phyloP scores from a whole-genome alignment of 768 basidiomycete genomes.

The Suillus brevipes region DNA sequence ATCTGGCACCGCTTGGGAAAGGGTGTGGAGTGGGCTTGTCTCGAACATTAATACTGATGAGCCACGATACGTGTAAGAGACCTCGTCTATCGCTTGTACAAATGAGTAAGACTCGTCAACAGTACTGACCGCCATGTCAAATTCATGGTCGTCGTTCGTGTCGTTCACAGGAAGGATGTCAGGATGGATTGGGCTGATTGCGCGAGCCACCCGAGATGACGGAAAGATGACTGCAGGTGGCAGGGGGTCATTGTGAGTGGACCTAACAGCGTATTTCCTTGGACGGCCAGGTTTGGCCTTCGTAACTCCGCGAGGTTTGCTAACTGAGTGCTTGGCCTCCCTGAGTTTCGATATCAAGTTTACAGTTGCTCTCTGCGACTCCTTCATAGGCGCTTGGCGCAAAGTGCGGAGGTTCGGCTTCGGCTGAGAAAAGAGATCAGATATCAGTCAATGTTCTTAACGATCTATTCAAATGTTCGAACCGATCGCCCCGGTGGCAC shows the following conservation, averaged over 20 bases:
- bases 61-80: slow-evolving; percentile 29
- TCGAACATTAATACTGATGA: slow-evolving; percentile 29
- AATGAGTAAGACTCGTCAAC: slow-evolving; percentile 30
- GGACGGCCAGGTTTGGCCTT: slow-evolving; percentile 34
- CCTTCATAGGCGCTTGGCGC: slow-evolving; percentile 27
- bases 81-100: slow-evolving; percentile 29
- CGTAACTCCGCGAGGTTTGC: slow-evolving; percentile 29
- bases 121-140: slow-evolving; percentile 22
- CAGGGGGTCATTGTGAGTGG: slow-evolving; percentile 8
- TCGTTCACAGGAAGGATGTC: slow-evolving; percentile 2
- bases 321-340: background rate
- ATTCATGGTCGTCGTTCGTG: slow-evolving; percentile 12
- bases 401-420: slow-evolving; percentile 35
- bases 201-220: slow-evolving; percentile 17
- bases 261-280: slow-evolving; percentile 18
- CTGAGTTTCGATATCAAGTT: slow-evolving; percentile 3
- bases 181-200: slow-evolving; percentile 30
- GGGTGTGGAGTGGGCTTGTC: slow-evolving; percentile 2
- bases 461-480: slow-evolving; percentile 7
- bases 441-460: slow-evolving; percentile 13
- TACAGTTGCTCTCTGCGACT: slow-evolving; percentile 6
- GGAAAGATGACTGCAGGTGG: slow-evolving; percentile 8
- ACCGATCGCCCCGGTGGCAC: slow-evolving; percentile 22
- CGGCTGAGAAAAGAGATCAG: slow-evolving; percentile 21
- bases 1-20: slow-evolving; percentile 8